Conservation (phyloP, 352 stramenopile species). For the Phytophthora fragariae region DNA sequence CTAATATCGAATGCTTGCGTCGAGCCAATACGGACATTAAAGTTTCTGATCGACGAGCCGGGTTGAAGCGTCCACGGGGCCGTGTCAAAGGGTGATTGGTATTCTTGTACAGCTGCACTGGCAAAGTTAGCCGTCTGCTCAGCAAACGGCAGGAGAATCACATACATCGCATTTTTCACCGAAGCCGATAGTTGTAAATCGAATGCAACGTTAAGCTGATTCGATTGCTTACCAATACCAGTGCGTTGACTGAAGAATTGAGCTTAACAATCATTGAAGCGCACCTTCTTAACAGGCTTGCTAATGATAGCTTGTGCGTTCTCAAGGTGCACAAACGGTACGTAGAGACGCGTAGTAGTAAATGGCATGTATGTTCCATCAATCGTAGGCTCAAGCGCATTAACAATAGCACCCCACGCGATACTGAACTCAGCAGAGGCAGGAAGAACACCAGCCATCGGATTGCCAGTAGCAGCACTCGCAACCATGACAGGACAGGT, state of each 20-base stretch:
- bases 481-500: background rate
- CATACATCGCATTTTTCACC: background rate
- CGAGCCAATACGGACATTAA: too few relatives aligned
- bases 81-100: background rate
- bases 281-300: too few relatives aligned
- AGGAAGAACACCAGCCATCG: constrained; percentile 4
- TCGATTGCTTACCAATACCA: too few relatives aligned
- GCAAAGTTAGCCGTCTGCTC: background rate
- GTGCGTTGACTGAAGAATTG: too few relatives aligned
- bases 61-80: constrained; percentile 6
- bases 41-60: background rate
- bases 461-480: background rate
- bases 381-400: constrained; percentile 9
- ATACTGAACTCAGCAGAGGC: background rate
- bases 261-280: too few relatives aligned
- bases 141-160: constrained; percentile 15
- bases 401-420: constrained; percentile 7
- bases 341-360: too few relatives aligned
- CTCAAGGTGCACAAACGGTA: too few relatives aligned
- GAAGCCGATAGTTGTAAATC: too few relatives aligned
- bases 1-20: too few relatives aligned
- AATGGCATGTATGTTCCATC: constrained; percentile 1
- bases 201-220: too few relatives aligned
- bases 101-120: background rate
- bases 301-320: too few relatives aligned